phyloP scores from a whole-genome alignment of 2,329 filamentous ascomycete species.

The Penicillium sp. region DNA sequence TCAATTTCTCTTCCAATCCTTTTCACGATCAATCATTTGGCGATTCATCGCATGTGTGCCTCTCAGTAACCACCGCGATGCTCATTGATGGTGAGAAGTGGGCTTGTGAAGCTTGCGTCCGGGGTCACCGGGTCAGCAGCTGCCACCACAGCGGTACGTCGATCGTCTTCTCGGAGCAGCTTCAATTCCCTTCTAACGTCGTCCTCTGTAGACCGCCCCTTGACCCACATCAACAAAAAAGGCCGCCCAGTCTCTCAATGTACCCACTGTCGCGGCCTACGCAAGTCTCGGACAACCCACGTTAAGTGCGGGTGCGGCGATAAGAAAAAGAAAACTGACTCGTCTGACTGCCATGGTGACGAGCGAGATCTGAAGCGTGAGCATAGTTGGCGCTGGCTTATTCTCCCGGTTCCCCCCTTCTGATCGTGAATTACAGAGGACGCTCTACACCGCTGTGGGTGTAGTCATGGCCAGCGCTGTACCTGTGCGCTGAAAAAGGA shows the following conservation, averaged over 20 bases:
- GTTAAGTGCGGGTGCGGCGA: conserved; percentile 96
- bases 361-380: conserved; percentile 41
- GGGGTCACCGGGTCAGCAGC: conserved; percentile 97
- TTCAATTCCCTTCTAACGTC: conserved; percentile 9
- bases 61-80: conserved; percentile 54
- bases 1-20: conserved; percentile 13
- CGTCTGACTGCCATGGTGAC: conserved; percentile 36
- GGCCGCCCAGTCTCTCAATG: conserved; percentile 97
- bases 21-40: conserved; percentile 20
- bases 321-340: conserved; percentile 66
- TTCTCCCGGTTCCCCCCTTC: conserved; percentile 26
- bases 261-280: conserved; percentile 90
- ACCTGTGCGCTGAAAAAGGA: conserved; percentile 62
- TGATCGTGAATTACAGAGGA: conserved; percentile 37
- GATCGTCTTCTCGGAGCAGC: conserved; percentile 10
- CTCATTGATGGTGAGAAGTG: conserved; percentile 94
- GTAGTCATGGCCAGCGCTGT: conserved; percentile 59
- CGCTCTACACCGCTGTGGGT: conserved; percentile 46
- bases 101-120: conserved; percentile 96
- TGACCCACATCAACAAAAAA: conserved; percentile 96
- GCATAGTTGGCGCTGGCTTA: conserved; percentile 30
- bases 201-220: conserved; percentile 67
- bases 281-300: conserved; percentile 92
- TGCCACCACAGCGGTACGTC: conserved; percentile 90
- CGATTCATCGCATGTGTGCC: conserved; percentile 43